Base-by-base conservation (phyloP, 2,329 filamentous ascomycete species). In the Parastagonospora avenae region DNA sequence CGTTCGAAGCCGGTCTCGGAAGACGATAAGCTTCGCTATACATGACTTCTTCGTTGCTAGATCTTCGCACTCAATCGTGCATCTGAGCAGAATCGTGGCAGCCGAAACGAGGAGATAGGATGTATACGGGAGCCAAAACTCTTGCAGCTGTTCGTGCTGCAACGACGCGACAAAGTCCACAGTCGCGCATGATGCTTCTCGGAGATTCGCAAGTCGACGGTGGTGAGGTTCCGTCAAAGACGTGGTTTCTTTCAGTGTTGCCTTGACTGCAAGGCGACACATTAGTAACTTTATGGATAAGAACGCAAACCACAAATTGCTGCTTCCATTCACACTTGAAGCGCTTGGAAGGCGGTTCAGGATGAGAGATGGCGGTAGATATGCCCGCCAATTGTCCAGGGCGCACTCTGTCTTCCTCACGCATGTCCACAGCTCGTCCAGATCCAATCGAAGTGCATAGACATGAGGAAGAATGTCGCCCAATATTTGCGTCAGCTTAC, bases 101-200 rank as follows among this genome's bases (percentile, higher is more conserved):
- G 57, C 52, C 6, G 57, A 57, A 10, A 63, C 59, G 1, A 63
- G 42, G 0, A 63, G 42, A 30, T 62, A 63, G 10, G 51, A 59
- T 2, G 59, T 60, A 32, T 62, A 63, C 4, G 59, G 60, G 42
- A 62, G 56, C 60, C 60, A 62, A 15, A 63, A 63, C 19, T 60
- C 60, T 9, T 55, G 50, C 10, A 63, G 36, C 6, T 58, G 54
- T 29, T 35, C 24, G 8, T 59, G 49, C 12, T 37, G 50, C 0
- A 63, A 48, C 0, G 46, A 50, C 11, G 39, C 48, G 16, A 58
- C 33, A 19, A 52, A 59, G 14, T 48, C 38, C 3, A 47, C 35
- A 9, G 47, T 50, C 1, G 55, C 46, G 12, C 28, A 50, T 8
- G 57, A 52, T 19, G 55, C 50, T 28, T 55, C 41, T 41, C 55